Conservation (phyloP, 805 yeast genomes). For the Saccharomycopsis olivae region DNA sequence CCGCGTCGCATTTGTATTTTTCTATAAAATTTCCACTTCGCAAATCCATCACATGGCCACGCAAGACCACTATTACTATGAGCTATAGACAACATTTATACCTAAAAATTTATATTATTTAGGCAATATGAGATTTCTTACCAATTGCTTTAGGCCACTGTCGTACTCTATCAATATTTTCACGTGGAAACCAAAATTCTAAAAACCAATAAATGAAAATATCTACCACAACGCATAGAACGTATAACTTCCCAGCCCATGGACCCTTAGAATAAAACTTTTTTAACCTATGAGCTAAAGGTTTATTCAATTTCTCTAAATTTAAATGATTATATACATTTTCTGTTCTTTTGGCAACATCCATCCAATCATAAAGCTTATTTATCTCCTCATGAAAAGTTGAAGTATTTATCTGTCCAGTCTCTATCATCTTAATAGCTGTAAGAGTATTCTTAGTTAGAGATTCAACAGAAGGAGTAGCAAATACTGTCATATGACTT, state of each 20-base stretch:
- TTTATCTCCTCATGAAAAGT: slow-evolving; percentile 69
- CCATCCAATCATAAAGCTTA: slow-evolving; percentile 83
- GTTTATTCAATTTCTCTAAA: slow-evolving; percentile 33
- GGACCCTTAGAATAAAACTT: slow-evolving; percentile 62
- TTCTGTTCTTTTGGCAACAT: slow-evolving; percentile 81
- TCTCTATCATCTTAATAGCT: slow-evolving; percentile 56
- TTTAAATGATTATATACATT: slow-evolving; percentile 55
- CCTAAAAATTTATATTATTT: too few species aligned
- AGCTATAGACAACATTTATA: too few species aligned
- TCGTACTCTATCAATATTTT: slow-evolving; percentile 57
- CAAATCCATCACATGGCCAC: too few species aligned
- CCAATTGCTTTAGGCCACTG: slow-evolving; percentile 56
- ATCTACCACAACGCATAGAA: slow-evolving; percentile 74
- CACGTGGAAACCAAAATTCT: slow-evolving; percentile 61
- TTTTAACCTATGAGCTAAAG: slow-evolving; percentile 47
- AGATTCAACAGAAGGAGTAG: slow-evolving; percentile 79
- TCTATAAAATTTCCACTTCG: too few species aligned
- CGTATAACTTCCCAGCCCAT: slow-evolving; percentile 81
- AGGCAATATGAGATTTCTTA: neutral
- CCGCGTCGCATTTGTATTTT: too few species aligned
- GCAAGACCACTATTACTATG: too few species aligned
- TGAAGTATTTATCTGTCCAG: slow-evolving; percentile 55
- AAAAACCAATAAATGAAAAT: slow-evolving; percentile 49
- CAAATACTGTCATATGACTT: slow-evolving; percentile 82
- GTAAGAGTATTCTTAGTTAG: slow-evolving; percentile 56